phyloP scores from a whole-genome alignment of 176 grass and related monocot genomes.

The Canna indica region DNA sequence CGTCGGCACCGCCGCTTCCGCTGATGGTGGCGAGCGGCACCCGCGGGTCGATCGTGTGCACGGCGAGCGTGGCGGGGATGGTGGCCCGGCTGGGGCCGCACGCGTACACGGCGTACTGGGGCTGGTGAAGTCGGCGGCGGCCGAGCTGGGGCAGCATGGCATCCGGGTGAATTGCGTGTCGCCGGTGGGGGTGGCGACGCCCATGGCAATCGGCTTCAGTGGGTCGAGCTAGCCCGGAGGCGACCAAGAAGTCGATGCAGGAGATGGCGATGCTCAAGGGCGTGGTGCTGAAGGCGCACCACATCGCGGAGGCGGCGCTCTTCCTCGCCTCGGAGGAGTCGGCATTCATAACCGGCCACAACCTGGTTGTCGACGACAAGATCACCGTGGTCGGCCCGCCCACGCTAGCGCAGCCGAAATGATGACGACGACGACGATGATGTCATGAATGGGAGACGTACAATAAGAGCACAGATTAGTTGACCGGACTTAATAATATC shows the following conservation, averaged over 20 bases:
- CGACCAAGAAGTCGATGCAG: slow-evolving; percentile 29
- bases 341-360: slow-evolving; percentile 53
- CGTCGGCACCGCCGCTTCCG: too few relatives aligned
- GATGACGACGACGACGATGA: too few relatives aligned
- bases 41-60: slow-evolving; percentile 34
- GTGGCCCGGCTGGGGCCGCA: slow-evolving; percentile 20
- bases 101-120: slow-evolving; percentile 31
- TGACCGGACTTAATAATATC: too few relatives aligned
- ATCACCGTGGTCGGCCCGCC: too few relatives aligned
- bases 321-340: slow-evolving; percentile 74
- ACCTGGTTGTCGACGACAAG: slow-evolving; percentile 58
- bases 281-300: slow-evolving; percentile 31
- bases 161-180: slow-evolving; percentile 53
- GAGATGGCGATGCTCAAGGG: slow-evolving; percentile 32
- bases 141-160: slow-evolving; percentile 34
- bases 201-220: slow-evolving; percentile 19
- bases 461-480: too few relatives aligned
- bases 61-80: slow-evolving; percentile 28
- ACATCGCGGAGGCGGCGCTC: slow-evolving; percentile 51
- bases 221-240: slow-evolving; percentile 15
- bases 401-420: too few relatives aligned
- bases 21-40: slow-evolving; percentile 31
- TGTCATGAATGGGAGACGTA: too few relatives aligned
- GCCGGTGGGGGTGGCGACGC: slow-evolving; percentile 50
- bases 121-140: slow-evolving; percentile 36